A percentile compares a stretch with the other conserved stretches of the same genome.
Conservation (phyloP, 352 stramenopile genomes). For the Globisporangium cylindrosporum region DNA sequence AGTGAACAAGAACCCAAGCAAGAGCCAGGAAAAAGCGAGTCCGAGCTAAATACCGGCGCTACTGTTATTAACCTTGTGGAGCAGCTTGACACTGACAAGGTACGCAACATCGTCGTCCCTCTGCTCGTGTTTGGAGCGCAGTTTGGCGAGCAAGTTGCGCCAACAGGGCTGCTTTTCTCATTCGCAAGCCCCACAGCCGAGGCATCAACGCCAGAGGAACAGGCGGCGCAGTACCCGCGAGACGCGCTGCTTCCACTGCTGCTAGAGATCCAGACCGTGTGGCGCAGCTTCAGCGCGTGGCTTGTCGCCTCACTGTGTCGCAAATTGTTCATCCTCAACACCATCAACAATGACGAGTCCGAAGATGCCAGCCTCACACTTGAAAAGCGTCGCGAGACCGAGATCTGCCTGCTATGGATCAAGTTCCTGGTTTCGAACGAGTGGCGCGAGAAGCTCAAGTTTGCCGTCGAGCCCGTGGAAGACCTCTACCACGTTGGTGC, state of each 20-base stretch:
- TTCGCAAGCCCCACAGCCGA: neutral
- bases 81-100: constrained; percentile 40
- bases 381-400: constrained; percentile 23
- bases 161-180: constrained; percentile 47
- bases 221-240: constrained; percentile 25
- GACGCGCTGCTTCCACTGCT: constrained; percentile 39
- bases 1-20: neutral
- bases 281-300: constrained; percentile 47
- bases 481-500: constrained; percentile 59
- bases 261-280: constrained; percentile 49
- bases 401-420: constrained; percentile 51
- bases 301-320: constrained; percentile 48
- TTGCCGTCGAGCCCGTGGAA: constrained; percentile 52
- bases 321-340: constrained; percentile 37
- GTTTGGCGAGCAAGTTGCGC: constrained; percentile 42
- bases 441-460: constrained; percentile 63
- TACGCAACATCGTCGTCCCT: constrained; percentile 59
- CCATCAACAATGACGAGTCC: neutral
- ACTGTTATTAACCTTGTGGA: neutral
- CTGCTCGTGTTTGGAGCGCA: constrained; percentile 62
- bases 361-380: neutral
- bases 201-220: neutral
- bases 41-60: neutral
- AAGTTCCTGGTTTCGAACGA: constrained; percentile 63
- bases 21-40: neutral